Evolutionary conservation across 2,329 filamentous ascomycete genomes (phyloP), one percentile per base, ranked within the genome.

Genomic region (Intubia oerlemansii): DNA sequence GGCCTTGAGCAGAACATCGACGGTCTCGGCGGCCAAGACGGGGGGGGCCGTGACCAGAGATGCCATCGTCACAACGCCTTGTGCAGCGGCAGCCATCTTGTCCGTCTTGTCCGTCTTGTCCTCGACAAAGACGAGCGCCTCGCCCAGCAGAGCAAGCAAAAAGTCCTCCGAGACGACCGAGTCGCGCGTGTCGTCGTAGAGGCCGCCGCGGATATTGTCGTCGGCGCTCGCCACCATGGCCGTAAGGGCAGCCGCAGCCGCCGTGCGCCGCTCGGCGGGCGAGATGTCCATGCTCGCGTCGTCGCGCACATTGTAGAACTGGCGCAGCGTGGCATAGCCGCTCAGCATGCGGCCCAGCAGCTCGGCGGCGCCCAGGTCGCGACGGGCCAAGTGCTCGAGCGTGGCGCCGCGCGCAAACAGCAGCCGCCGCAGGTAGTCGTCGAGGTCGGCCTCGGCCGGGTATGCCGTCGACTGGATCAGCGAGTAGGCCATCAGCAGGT

Each of bases 281-380:
- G 70, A 61, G 33, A 54, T 53, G 15, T 45, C 32, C 10, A 35
- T 32, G 24, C 16, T 30, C 6, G 32, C 34, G 28, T 38, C 36
- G 43, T 95, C 85, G 27, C 85, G 69, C n/a, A 84, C 62, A 36
- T 84, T 75, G 49, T 91, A 95, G 54, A 85, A 93, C 39, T 73
- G 75, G 20, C 85, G 76, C 13, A 95, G 58, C 1, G 82, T 91
- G 14, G 84, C 85, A 43, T 95, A 95, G 14, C 85, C 85, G 45
- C 79, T 88, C 8, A 93, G 68, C 51, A 84, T 75, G 35, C 75
- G 77, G 26, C 84, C 79, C 4, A 95, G 59, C 9, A 92, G 64
- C 39, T 78, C 65, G 7, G 84, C 85, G 7, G 81, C 84, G 44
- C 84, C 75, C 18, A 76, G 54, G 41, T 93, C 85, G 30, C 74